These are phyloP conservation scores for Darksidea phi DNA, from an alignment of 495 filamentous ascomycete genomes.

Conservation along the genomic window DNA sequence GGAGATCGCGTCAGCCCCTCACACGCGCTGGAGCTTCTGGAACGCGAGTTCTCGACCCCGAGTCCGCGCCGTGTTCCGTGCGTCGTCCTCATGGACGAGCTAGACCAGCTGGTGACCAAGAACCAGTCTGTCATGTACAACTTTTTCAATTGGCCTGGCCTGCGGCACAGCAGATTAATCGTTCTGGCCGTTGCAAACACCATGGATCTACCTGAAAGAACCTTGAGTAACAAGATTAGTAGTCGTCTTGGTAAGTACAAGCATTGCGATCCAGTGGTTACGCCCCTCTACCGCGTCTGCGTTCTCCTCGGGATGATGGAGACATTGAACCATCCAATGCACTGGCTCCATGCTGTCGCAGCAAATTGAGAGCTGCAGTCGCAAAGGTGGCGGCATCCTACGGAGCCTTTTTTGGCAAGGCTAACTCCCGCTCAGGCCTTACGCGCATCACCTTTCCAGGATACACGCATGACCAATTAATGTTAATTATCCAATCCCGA, in stretches of 20 bases:
- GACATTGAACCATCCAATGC: constrained; percentile 9
- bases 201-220: constrained; percentile 97
- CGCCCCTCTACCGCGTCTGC: constrained; percentile 9
- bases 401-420: constrained; percentile 27
- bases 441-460: constrained; percentile 92
- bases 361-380: constrained; percentile 13
- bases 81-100: constrained; percentile 98
- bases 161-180: constrained; percentile 86
- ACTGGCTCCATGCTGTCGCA: background rate
- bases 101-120: constrained; percentile 95
- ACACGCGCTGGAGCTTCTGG: constrained; percentile 86
- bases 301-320: constrained; percentile 11
- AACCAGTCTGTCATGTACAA: constrained; percentile 99
- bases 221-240: constrained; percentile 96
- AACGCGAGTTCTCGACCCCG: constrained; percentile 87
- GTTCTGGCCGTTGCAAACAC: constrained; percentile 98
- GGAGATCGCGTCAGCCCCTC: constrained; percentile 89
- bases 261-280: constrained; percentile 24
- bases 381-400: constrained; percentile 11
- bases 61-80: constrained; percentile 89
- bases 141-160: constrained; percentile 99
- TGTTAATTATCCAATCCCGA: constrained; percentile 91
- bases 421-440: constrained; percentile 31
- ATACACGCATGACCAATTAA: constrained; percentile 96
- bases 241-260: constrained; percentile 65